Percentiles rank a stretch among this genome's conserved stretches.
Conservation (phyloP, 2,329 filamentous ascomycete species). For the Fusarium nanum region DNA sequence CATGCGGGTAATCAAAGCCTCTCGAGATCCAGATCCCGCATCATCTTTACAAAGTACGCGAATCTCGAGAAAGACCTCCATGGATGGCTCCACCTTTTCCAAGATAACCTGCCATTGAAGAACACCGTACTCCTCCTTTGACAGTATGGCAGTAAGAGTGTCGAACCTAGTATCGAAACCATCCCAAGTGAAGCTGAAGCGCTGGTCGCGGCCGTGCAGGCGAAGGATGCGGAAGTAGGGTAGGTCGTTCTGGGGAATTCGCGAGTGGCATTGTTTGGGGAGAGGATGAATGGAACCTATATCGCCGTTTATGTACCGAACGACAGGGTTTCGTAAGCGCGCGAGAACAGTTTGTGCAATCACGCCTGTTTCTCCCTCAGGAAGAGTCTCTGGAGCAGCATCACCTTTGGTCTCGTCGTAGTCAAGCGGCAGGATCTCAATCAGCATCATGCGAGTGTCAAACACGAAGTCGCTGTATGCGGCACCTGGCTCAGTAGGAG, state of each 20-base stretch:
- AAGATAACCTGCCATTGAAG: conserved; percentile 59
- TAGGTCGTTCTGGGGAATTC: conserved; percentile 39
- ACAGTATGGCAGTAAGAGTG: conserved; percentile 43
- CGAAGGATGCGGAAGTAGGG: conserved; percentile 52
- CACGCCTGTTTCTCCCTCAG: conserved; percentile 51
- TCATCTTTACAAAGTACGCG: conserved; percentile 42
- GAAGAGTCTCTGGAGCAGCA: conserved; percentile 21
- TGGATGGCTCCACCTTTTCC: conserved; percentile 42
- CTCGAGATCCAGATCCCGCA: conserved; percentile 7
- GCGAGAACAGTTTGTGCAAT: conserved; percentile 57
- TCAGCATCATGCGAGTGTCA: conserved; percentile 51
- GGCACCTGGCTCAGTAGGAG: conserved; percentile 7
- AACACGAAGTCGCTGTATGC: conserved; percentile 52
- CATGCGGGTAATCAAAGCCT: conserved; percentile 34
- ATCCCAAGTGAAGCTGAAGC: conserved; percentile 58
- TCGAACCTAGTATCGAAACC: conserved; percentile 54
- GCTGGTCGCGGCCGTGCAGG: conserved; percentile 55
- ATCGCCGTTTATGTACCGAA: conserved; percentile 59
- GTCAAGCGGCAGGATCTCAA: conserved; percentile 53
- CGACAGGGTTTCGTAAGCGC: conserved; percentile 56
- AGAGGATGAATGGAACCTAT: conserved; percentile 55
- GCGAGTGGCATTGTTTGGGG: conserved; percentile 25
- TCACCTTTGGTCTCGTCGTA: conserved; percentile 2
- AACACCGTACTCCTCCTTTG: conserved; percentile 44
- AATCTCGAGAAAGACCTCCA: conserved; percentile 44